Conservation (phyloP, 1,284 basidiomycete species). For the Tremellales sp. region DNA sequence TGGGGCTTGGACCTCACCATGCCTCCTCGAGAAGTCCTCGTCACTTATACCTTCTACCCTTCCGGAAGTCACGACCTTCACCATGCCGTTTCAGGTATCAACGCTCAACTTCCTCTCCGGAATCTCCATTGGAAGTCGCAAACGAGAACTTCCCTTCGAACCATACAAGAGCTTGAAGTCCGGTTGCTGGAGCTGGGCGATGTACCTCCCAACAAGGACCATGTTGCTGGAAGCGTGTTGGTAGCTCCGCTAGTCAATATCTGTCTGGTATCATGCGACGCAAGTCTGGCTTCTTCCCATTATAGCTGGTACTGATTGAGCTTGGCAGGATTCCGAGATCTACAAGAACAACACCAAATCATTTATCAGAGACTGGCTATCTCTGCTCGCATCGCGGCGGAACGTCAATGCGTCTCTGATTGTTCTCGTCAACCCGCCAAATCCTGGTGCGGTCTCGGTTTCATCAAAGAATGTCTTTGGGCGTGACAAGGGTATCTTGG, state of each 20-base stretch:
- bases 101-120: slow-evolving; percentile 73
- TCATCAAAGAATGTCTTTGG: slow-evolving; percentile 52
- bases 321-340: slow-evolving; percentile 68
- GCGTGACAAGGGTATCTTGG: slow-evolving; percentile 59
- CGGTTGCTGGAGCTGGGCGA: slow-evolving; percentile 67
- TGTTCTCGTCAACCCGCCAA: slow-evolving; percentile 63
- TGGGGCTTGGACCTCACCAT: too few species aligned
- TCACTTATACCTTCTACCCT: slow-evolving; percentile 45
- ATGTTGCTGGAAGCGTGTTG: slow-evolving; percentile 65
- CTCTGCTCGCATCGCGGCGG: slow-evolving; percentile 61
- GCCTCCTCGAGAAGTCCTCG: slow-evolving; percentile 29
- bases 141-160: slow-evolving; percentile 66
- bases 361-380: slow-evolving; percentile 89
- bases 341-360: slow-evolving; percentile 74
- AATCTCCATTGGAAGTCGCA: slow-evolving; percentile 85
- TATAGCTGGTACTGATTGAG: neutral
- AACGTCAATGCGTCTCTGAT: slow-evolving; percentile 81
- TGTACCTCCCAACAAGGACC: slow-evolving; percentile 41
- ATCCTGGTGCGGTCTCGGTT: slow-evolving; percentile 51
- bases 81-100: slow-evolving; percentile 62
- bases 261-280: slow-evolving; percentile 83
- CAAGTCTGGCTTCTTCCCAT: slow-evolving; percentile 41
- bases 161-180: slow-evolving; percentile 81
- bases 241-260: slow-evolving; percentile 81
- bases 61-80: slow-evolving; percentile 24